These are phyloP conservation scores for Dothistroma pini DNA, from an alignment of 2,329 filamentous ascomycete genomes.

Conservation along the genomic window DNA sequence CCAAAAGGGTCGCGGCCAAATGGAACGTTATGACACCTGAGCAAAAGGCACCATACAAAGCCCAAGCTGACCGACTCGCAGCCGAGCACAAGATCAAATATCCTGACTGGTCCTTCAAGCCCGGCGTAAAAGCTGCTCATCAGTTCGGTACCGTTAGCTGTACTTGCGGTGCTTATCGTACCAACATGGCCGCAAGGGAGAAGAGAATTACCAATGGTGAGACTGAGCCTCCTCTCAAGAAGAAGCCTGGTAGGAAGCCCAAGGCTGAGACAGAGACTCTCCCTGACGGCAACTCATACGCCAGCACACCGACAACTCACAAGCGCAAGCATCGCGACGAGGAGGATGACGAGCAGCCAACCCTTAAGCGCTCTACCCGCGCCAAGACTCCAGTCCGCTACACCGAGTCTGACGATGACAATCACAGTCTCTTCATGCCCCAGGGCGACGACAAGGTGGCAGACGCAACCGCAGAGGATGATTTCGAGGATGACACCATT, in stretches of 20 bases:
- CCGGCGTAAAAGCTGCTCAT: not conserved
- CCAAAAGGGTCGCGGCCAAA: not conserved
- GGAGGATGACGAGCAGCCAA: not conserved
- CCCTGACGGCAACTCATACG: not conserved
- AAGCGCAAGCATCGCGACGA: slow-evolving; percentile 2
- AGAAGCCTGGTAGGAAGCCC: not conserved
- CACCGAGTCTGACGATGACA: not conserved
- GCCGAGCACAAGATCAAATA: slow-evolving; percentile 7
- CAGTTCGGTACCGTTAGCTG: slow-evolving; percentile 13
- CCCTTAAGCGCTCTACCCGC: not conserved
- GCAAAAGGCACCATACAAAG: not conserved
- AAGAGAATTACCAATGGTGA: not conserved
- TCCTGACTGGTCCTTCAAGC: slow-evolving; percentile 12
- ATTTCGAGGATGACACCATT: not conserved
- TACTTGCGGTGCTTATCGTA: slow-evolving; percentile 16
- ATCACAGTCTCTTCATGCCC: not conserved
- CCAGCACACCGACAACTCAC: not conserved
- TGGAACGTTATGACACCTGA: slow-evolving; percentile 2
- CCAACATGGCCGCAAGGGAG: slow-evolving; percentile 5
- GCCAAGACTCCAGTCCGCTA: not conserved
- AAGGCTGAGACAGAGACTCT: not conserved
- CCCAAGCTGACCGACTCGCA: slow-evolving; percentile 2
- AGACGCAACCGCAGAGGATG: not conserved
- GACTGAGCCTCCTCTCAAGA: not conserved
- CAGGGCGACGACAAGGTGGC: not conserved